Conservation (phyloP, 2,329 filamentous ascomycete species). For the Didymellaceae sp. region DNA sequence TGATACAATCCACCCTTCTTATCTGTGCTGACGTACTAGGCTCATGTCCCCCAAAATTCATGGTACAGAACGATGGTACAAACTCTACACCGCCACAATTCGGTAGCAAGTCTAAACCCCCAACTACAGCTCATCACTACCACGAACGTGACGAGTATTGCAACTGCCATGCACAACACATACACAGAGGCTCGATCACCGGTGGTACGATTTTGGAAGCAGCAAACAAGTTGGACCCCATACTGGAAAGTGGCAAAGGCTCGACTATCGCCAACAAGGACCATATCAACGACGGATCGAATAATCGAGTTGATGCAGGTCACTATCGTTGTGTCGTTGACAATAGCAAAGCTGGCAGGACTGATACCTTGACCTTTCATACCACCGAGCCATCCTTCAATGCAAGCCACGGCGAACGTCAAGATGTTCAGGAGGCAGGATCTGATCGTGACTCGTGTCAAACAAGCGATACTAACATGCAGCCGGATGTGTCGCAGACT, state of each 20-base stretch:
- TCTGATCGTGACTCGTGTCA: too few relatives aligned
- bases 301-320: too few relatives aligned
- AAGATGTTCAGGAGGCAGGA: too few relatives aligned
- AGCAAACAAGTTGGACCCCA: conserved; percentile 23
- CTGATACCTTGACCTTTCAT: too few relatives aligned
- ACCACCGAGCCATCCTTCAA: too few relatives aligned
- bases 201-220: conserved; percentile 12
- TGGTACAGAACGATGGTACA: conserved; percentile 16
- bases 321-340: too few relatives aligned
- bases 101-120: background rate
- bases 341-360: too few relatives aligned
- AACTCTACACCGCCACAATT: conserved; percentile 1
- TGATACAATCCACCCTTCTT: background rate
- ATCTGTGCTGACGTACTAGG: conserved; percentile 15
- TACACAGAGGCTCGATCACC: conserved; percentile 25
- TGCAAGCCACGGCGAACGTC: too few relatives aligned
- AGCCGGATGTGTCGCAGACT: too few relatives aligned
- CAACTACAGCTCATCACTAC: background rate
- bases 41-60: background rate
- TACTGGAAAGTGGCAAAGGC: conserved; percentile 12
- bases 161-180: conserved; percentile 13
- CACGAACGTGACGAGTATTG: conserved; percentile 8
- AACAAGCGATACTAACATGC: too few relatives aligned
- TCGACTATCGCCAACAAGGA: conserved; percentile 18
- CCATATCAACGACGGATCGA: conserved; percentile 10